phyloP scores from a whole-genome alignment of 257 asterid genomes.

The Fraxinus americana region DNA sequence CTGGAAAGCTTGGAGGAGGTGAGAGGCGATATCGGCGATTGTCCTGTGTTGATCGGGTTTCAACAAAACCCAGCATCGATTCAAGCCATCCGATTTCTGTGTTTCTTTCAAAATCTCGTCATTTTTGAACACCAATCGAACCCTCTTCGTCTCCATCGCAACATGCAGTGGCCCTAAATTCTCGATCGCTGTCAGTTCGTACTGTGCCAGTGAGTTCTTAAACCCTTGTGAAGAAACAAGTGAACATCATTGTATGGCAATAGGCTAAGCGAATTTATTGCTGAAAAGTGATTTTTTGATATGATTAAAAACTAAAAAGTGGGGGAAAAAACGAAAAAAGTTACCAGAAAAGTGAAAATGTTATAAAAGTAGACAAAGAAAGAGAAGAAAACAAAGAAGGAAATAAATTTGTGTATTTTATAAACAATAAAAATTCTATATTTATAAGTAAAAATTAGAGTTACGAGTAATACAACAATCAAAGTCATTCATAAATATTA shows the following conservation, averaged over 20 bases:
- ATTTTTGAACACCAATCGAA: constrained; percentile 66
- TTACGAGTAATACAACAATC: too few relatives aligned
- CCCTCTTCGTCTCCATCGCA: constrained; percentile 64
- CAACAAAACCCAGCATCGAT: constrained; percentile 67
- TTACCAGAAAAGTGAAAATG: too few relatives aligned
- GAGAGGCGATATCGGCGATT: constrained; percentile 56
- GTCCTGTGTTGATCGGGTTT: constrained; percentile 58
- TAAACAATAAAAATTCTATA: too few relatives aligned
- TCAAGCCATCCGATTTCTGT: constrained; percentile 69
- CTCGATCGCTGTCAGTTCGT: background rate
- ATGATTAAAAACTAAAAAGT: too few relatives aligned
- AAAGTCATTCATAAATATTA: too few relatives aligned
- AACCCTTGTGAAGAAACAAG: background rate
- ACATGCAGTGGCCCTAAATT: constrained; percentile 40
- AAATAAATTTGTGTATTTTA: too few relatives aligned
- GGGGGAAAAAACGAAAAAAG: too few relatives aligned
- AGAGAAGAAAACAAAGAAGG: too few relatives aligned
- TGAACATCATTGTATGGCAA: background rate
- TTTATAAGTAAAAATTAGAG: too few relatives aligned
- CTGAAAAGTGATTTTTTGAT: too few relatives aligned
- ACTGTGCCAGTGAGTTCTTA: background rate
- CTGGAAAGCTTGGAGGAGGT: constrained; percentile 63
- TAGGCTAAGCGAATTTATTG: too few relatives aligned
- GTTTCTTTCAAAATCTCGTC: constrained; percentile 59
- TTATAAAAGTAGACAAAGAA: too few relatives aligned